Evolutionary conservation across 352 stramenopile genomes (phyloP).

Genomic region (Phytophthora megakarya): DNA sequence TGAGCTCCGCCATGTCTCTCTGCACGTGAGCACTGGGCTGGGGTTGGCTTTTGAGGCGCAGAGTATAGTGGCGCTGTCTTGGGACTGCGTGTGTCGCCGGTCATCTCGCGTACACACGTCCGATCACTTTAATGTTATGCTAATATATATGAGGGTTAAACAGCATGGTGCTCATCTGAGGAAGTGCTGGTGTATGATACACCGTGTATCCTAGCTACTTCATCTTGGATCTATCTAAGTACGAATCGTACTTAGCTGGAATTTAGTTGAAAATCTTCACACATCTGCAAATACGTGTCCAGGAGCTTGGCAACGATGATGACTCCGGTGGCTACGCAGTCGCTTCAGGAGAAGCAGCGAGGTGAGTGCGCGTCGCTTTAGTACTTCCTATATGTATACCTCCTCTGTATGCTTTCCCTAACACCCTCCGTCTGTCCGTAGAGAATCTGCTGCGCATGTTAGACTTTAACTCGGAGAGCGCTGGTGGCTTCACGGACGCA

Average conservation of each 20-base stretch:
- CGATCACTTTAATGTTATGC: conserved; percentile 22
- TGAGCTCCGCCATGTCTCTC: conserved; percentile 76
- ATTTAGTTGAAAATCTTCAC: conserved; percentile 1
- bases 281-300: conserved; percentile 18
- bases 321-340: conserved; percentile 41
- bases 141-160: conserved; percentile 10
- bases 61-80: conserved; percentile 17
- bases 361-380: conserved; percentile 34
- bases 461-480: conserved; percentile 82
- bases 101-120: background rate
- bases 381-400: background rate
- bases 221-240: conserved; percentile 6
- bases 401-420: background rate
- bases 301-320: conserved; percentile 38
- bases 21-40: conserved; percentile 34
- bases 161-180: too few species aligned
- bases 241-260: conserved; percentile 26
- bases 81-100: background rate
- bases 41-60: conserved; percentile 12
- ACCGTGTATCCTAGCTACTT: too few species aligned
- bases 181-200: too few species aligned
- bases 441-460: conserved; percentile 85
- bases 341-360: conserved; percentile 86
- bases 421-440: conserved; percentile 17
- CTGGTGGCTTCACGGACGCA: conserved; percentile 37